Evolutionary conservation across 1,284 basidiomycete genomes (phyloP).

Genomic region (Puccinia hordei): DNA sequence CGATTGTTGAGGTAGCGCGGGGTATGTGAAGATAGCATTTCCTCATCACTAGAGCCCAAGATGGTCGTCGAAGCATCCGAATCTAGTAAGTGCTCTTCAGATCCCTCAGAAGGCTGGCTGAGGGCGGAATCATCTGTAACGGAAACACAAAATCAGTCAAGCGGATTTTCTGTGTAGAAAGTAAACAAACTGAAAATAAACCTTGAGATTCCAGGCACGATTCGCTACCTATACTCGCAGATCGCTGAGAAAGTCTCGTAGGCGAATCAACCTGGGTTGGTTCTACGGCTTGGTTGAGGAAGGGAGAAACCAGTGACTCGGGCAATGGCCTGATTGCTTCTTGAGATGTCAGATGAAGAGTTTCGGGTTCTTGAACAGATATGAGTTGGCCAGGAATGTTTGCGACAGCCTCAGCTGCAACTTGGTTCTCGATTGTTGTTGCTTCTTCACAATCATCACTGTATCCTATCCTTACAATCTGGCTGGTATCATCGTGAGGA

Average conservation of each 20-base stretch:
- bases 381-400: neutral
- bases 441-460: neutral
- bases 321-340: neutral
- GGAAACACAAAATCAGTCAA: neutral
- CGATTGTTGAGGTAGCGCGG: conserved; percentile 45
- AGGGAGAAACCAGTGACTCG: neutral
- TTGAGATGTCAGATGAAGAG: too few species aligned
- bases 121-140: conserved; percentile 35
- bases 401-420: neutral
- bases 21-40: conserved; percentile 45
- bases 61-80: conserved; percentile 50
- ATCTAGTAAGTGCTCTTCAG: conserved; percentile 29
- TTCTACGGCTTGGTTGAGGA: conserved; percentile 4
- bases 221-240: neutral
- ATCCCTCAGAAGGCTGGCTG: conserved; percentile 31
- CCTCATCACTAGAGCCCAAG: conserved; percentile 44
- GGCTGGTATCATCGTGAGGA: neutral
- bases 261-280: neutral
- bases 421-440: neutral
- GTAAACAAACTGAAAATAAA: neutral
- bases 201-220: conserved; percentile 16
- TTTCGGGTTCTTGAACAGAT: neutral
- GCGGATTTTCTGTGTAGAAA: neutral
- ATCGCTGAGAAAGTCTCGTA: conserved; percentile 10
- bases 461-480: neutral